These are phyloP conservation scores for Pseudognaphalium luteoalbum DNA, from an alignment of 129 eudicot species.

Conservation along the genomic window DNA sequence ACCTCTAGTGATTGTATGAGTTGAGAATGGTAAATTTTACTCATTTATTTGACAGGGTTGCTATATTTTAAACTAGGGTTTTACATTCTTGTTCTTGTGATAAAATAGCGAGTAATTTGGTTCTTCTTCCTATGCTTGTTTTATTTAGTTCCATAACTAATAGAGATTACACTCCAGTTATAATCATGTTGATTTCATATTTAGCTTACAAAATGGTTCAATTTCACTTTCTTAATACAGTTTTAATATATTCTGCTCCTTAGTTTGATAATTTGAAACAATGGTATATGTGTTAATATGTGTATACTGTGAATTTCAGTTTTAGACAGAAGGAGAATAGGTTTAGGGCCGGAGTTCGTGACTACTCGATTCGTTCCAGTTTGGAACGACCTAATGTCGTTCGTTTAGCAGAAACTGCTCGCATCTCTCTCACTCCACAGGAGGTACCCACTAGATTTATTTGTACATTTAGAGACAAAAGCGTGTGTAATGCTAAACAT, in stretches of 20 bases:
- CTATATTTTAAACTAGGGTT: neutral
- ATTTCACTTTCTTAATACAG: neutral
- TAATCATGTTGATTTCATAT: neutral
- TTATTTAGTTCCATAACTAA: neutral
- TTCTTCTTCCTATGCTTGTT: neutral
- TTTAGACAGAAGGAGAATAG: constrained; percentile 18
- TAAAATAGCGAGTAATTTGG: neutral
- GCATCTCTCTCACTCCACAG: constrained; percentile 73
- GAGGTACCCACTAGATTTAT: constrained; percentile 51
- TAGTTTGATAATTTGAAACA: constrained; percentile 2
- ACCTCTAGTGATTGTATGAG: too few relatives aligned
- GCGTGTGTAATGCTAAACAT: too few relatives aligned
- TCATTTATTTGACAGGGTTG: neutral
- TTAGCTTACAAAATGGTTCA: neutral
- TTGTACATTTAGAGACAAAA: too few relatives aligned
- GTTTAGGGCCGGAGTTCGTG: constrained; percentile 28
- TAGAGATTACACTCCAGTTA: constrained; percentile 25
- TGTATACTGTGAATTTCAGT: neutral
- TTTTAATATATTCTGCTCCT: neutral
- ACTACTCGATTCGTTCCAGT: constrained; percentile 43
- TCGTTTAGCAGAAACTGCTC: constrained; percentile 79
- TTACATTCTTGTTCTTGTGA: neutral
- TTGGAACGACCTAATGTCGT: constrained; percentile 70
- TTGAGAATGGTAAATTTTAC: too few relatives aligned
- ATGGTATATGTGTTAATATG: constrained; percentile 1